phyloP scores from a whole-genome alignment of 192 early-diverging fungal species.

The Entomortierella chlamydospora region DNA sequence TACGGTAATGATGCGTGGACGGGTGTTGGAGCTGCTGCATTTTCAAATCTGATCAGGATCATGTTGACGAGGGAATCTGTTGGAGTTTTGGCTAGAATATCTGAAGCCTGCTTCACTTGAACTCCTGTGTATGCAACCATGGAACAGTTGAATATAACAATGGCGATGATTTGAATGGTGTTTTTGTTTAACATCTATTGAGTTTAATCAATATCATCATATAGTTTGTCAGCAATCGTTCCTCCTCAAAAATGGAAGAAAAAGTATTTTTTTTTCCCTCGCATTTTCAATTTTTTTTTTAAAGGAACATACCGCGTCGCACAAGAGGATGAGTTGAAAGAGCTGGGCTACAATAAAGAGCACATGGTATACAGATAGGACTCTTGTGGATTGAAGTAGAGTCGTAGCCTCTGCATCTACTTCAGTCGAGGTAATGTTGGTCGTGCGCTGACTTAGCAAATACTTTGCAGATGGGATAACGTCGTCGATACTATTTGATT shows the following conservation, averaged over 20 bases:
- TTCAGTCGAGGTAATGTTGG: background rate
- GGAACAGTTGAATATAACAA: constrained; percentile 73
- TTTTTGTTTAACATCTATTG: constrained; percentile 88
- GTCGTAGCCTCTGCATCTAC: background rate
- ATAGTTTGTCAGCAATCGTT: too few relatives aligned
- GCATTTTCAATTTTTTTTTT: too few relatives aligned
- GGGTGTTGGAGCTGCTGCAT: background rate
- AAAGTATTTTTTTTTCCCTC: too few relatives aligned
- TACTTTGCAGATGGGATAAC: constrained; percentile 2
- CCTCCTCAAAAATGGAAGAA: too few relatives aligned
- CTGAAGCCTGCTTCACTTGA: constrained; percentile 60
- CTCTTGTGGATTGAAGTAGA: constrained; percentile 50
- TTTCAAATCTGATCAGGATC: constrained; percentile 23
- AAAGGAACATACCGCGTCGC: constrained; percentile 87
- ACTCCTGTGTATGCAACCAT: constrained; percentile 76
- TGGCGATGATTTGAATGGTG: constrained; percentile 90
- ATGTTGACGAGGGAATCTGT: constrained; percentile 15
- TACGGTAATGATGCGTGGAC: constrained; percentile 42
- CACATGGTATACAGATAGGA: constrained; percentile 83
- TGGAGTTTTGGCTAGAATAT: constrained; percentile 29
- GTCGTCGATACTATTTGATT: constrained; percentile 24
- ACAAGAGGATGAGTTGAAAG: constrained; percentile 83
- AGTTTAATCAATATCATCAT: too few relatives aligned
- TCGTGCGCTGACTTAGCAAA: too few relatives aligned
- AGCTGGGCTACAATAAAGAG: constrained; percentile 90